Conservation (phyloP, 257 asterid genomes). For the Solanum tacnaense region DNA sequence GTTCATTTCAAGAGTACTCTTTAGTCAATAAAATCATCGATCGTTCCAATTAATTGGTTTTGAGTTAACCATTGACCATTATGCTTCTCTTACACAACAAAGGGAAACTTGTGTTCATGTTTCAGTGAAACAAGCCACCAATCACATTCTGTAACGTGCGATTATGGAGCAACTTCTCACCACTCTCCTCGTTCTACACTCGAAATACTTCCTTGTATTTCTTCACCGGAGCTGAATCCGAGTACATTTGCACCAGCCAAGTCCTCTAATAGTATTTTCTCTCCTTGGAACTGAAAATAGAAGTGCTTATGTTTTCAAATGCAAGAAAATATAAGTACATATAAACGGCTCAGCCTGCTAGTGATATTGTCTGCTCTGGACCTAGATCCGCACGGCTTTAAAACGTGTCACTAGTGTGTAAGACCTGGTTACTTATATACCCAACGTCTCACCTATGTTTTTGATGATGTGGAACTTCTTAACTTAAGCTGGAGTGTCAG, state of each 20-base stretch:
- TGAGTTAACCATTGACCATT: neutral
- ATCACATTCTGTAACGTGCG: slow-evolving; percentile 20
- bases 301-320: neutral
- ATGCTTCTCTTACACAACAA: neutral
- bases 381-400: neutral
- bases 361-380: neutral
- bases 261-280: neutral
- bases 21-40: neutral
- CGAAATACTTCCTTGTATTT: slow-evolving; percentile 24
- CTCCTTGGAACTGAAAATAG: neutral
- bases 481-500: neutral
- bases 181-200: slow-evolving; percentile 58
- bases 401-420: neutral
- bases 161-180: slow-evolving; percentile 16
- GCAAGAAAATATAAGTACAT: neutral
- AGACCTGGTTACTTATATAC: neutral
- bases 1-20: neutral
- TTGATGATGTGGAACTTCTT: neutral
- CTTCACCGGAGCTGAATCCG: slow-evolving; percentile 24
- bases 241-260: slow-evolving; percentile 16
- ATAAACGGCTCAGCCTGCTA: neutral
- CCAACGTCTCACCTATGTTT: neutral
- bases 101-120: neutral
- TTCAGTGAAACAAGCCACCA: slow-evolving; percentile 31
- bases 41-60: neutral